phyloP scores from a whole-genome alignment of 2,329 filamentous ascomycete species.

The Hansfordia pulvinata region DNA sequence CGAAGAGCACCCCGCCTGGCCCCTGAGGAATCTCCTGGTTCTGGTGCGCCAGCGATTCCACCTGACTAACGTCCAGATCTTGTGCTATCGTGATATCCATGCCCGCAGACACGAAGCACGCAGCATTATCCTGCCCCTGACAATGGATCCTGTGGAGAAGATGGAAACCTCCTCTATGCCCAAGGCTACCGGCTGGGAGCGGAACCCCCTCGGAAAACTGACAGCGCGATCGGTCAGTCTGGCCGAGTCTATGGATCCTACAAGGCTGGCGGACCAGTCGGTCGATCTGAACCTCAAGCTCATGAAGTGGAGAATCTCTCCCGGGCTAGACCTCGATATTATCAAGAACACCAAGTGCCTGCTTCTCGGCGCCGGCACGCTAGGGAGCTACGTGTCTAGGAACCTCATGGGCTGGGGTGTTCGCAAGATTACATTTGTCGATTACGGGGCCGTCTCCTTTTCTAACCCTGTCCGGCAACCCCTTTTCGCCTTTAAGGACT shows the following conservation, averaged over 20 bases:
- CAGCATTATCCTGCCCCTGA: conserved; percentile 62
- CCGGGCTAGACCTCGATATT: conserved; percentile 70
- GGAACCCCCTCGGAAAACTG: conserved; percentile 66
- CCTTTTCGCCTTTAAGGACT: conserved; percentile 82
- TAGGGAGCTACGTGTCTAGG: conserved; percentile 86
- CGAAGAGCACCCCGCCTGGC: conserved; percentile 78
- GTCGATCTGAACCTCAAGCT: conserved; percentile 94
- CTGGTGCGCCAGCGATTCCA: conserved; percentile 73
- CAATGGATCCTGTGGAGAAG: conserved; percentile 35
- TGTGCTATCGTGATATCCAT: conserved; percentile 84
- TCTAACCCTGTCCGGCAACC: conserved; percentile 95
- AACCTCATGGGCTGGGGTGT: conserved; percentile 95
- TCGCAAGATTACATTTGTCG: conserved; percentile 86
- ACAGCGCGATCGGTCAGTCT: conserved; percentile 68
- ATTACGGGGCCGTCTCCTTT: conserved; percentile 86
- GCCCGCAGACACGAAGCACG: conserved; percentile 63
- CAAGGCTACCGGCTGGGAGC: conserved; percentile 92
- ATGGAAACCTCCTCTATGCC: conserved; percentile 47
- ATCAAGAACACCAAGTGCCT: conserved; percentile 88
- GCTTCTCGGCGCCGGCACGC: conserved; percentile 78
- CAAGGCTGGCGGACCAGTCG: conserved; percentile 76
- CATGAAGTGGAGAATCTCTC: conserved; percentile 97
- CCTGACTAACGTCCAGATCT: conserved; percentile 62
- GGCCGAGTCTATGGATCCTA: conserved; percentile 86
- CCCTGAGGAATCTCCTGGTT: conserved; percentile 76